Base-by-base conservation (phyloP, 495 filamentous ascomycete genomes). In the Bombardia bombarda region DNA sequence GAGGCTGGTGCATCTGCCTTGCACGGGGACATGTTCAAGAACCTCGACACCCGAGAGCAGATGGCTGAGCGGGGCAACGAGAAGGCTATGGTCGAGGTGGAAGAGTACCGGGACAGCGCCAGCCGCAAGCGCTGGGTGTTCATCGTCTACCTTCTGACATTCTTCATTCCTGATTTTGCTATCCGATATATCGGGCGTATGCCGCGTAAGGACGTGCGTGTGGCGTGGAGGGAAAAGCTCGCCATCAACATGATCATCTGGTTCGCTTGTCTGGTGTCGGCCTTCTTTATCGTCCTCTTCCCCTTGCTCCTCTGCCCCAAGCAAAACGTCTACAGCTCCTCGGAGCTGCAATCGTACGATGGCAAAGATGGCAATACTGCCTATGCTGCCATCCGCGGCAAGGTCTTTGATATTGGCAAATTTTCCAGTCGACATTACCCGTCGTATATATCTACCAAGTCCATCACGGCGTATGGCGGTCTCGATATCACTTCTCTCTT, bases 161-260 rank as follows among this genome's bases (percentile, higher is more conserved):
- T 78, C 62, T 89, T 73, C 50, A 70, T 96, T 32, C 92, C 92
- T 16, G 86, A 95, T 60, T 85, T 96, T 52, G 53, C 82, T 33
- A 87, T 96, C 62, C 74, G 79, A 36, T 73, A 71, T 56, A 43
- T 93, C 42, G 90, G 90, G 13, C 76, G 86, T 13, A 96, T 95
- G 83, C 79, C 82, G 51, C 83, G 92, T 35, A 90, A 90, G 60
- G 92, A 98, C 56, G 78, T 98, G n/a, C 84, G 87, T 33, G 72
- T 82, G 49, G 92, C 92, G 3, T 98, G 92, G 92, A 77, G 92
- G 46, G 92, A 98, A 60, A 98, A 98, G 72, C 63, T 97, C 43
- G 92, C 92, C 25, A 99, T 99, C 74, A 99, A 99, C 70, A 64
- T 97, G 50, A 77, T 97, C 62, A 99, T 99, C 57, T 99, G 92